Evolutionary conservation across 257 asterid genomes (phyloP).

Genomic region (Mentha longifolia): DNA sequence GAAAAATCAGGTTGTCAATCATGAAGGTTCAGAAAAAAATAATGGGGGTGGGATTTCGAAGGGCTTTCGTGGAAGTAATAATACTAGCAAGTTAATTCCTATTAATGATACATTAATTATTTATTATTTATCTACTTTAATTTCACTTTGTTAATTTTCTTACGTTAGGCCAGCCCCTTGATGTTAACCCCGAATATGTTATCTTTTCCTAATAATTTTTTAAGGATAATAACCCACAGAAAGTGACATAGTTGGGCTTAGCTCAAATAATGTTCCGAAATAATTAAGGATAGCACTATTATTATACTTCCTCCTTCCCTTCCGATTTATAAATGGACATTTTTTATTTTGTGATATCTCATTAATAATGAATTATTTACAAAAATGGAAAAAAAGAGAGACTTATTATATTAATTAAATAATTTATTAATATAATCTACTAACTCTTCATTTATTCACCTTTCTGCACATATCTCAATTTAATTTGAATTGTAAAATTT

Average conservation of each 20-base stretch:
- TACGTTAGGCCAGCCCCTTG: not conserved
- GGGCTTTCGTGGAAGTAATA: slow-evolving; percentile 24
- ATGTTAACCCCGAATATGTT: not conserved
- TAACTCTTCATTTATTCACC: too few relatives aligned
- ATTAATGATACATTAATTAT: not conserved
- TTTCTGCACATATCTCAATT: too few relatives aligned
- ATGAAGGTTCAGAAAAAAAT: not conserved
- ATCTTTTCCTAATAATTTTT: not conserved
- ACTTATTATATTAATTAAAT: too few relatives aligned
- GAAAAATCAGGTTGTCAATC: not conserved
- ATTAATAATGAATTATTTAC: too few relatives aligned
- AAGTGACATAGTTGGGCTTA: not conserved
- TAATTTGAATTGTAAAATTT: too few relatives aligned
- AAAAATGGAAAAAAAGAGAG: too few relatives aligned
- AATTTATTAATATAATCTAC: too few relatives aligned
- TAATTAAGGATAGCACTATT: too few relatives aligned
- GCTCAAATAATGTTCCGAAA: not conserved
- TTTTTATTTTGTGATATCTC: too few relatives aligned
- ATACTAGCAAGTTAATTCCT: slow-evolving; percentile 3
- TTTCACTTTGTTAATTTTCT: not conserved
- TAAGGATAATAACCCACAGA: too few relatives aligned
- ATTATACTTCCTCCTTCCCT: too few relatives aligned
- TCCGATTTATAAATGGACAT: too few relatives aligned
- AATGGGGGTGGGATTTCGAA: slow-evolving; percentile 26
- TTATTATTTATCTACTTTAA: not conserved